phyloP scores from a whole-genome alignment of 192 early-diverging fungal genomes.

The Coemansia sp. region DNA sequence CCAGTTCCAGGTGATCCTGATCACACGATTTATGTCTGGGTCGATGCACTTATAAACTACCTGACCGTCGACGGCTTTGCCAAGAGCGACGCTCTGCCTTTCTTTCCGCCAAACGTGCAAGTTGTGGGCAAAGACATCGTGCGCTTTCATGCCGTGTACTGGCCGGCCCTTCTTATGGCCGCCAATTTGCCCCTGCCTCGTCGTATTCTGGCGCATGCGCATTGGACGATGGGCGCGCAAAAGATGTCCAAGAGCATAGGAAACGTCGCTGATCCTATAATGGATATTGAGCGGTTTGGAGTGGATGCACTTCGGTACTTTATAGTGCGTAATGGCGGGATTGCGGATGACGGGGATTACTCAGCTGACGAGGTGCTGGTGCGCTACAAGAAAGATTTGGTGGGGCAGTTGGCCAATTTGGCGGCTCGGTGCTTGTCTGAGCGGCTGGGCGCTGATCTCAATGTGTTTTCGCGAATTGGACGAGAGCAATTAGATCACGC shows the following conservation, averaged over 20 bases:
- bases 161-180: conserved; percentile 96
- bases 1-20: conserved; percentile 81
- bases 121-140: conserved; percentile 96
- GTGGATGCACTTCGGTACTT: conserved; percentile 88
- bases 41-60: conserved; percentile 94
- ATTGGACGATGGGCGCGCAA: conserved; percentile 85
- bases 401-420: conserved; percentile 83
- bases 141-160: conserved; percentile 95
- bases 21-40: conserved; percentile 97
- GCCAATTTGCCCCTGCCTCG: conserved; percentile 73
- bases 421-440: conserved; percentile 64
- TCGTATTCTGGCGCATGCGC: conserved; percentile 87
- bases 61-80: conserved; percentile 85
- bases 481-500: conserved; percentile 2
- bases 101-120: conserved; percentile 75
- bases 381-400: conserved; percentile 78
- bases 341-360: conserved; percentile 83
- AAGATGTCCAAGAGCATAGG: conserved; percentile 97
- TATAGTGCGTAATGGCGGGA: conserved; percentile 87
- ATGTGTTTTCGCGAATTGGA: conserved; percentile 29
- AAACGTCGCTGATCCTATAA: conserved; percentile 87
- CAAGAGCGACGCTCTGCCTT: conserved; percentile 42
- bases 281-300: conserved; percentile 69
- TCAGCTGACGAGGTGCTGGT: conserved; percentile 63
- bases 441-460: conserved; percentile 33